These are phyloP conservation scores for Parsonsia alboflavescens DNA, from an alignment of 257 asterid species.

Conservation along the genomic window DNA sequence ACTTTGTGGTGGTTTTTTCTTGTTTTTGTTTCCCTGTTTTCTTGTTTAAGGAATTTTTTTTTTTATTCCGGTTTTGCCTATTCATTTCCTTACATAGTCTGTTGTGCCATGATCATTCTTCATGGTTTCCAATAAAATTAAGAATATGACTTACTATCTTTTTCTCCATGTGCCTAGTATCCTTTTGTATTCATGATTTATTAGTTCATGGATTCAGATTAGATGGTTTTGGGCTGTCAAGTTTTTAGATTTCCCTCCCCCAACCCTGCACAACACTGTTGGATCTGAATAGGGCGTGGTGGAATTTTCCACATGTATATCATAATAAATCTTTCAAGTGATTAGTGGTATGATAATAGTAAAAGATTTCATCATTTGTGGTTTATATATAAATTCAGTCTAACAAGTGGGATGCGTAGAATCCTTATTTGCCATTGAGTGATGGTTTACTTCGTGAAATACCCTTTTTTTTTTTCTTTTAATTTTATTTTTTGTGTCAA, in stretches of 20 bases:
- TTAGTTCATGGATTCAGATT: neutral
- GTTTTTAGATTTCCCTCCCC: neutral
- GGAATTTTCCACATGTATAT: neutral
- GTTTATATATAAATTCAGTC: neutral
- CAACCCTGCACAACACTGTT: neutral
- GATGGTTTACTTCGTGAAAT: neutral
- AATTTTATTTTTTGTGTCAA: neutral
- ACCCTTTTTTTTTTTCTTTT: neutral
- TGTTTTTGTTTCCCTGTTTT: constrained; percentile 1
- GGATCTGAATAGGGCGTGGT: neutral
- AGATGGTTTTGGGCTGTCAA: neutral
- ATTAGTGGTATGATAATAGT: neutral
- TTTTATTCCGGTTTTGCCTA: neutral
- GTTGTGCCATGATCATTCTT: neutral
- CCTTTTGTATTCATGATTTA: neutral
- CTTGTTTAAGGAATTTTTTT: too few relatives aligned
- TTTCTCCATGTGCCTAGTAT: neutral
- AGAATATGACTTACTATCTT: too few relatives aligned
- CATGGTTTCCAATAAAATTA: too few relatives aligned
- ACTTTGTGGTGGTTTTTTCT: neutral
- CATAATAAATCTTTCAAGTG: neutral
- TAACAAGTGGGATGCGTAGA: neutral
- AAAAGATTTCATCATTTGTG: too few relatives aligned
- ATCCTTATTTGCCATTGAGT: neutral
- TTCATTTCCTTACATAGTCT: neutral